These are phyloP conservation scores for Amphibolis antarctica DNA, from an alignment of 106 monocot species.

Conservation along the genomic window DNA sequence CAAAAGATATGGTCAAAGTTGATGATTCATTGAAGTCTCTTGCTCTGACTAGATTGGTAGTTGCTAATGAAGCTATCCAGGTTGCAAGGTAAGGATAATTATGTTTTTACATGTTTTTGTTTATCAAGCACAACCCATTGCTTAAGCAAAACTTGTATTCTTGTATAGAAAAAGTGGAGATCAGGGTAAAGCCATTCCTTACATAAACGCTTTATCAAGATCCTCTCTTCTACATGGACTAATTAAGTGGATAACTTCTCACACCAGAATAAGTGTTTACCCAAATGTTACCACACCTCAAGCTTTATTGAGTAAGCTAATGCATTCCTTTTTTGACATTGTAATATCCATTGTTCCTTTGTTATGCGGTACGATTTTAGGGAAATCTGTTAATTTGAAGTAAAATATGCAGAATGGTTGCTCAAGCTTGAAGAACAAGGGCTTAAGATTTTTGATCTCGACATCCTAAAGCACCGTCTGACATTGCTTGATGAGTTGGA, in stretches of 20 bases:
- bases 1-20: slow-evolving; percentile 24
- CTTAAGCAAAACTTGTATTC: slow-evolving; percentile 7
- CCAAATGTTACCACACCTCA: slow-evolving; percentile 57
- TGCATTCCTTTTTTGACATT: not conserved
- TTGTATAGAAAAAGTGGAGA: slow-evolving; percentile 49
- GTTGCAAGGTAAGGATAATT: slow-evolving; percentile 2
- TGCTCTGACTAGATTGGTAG: slow-evolving; percentile 40
- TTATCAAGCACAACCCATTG: not conserved
- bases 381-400: not conserved
- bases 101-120: not conserved
- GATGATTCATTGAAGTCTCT: slow-evolving; percentile 29
- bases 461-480: slow-evolving; percentile 11
- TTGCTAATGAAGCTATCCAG: slow-evolving; percentile 33
- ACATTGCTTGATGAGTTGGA: slow-evolving; percentile 34
- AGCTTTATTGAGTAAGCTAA: slow-evolving; percentile 58
- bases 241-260: slow-evolving; percentile 36
- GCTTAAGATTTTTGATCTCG: slow-evolving; percentile 30
- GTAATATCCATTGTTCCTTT: no score
- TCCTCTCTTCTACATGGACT: slow-evolving; percentile 41
- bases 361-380: not conserved
- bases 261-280: slow-evolving; percentile 19
- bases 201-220: slow-evolving; percentile 57
- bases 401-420: slow-evolving; percentile 43
- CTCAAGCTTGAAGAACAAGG: slow-evolving; percentile 44
- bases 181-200: slow-evolving; percentile 46